phyloP scores from a whole-genome alignment of 1,284 basidiomycete genomes.

The Apiotrichum sp. region DNA sequence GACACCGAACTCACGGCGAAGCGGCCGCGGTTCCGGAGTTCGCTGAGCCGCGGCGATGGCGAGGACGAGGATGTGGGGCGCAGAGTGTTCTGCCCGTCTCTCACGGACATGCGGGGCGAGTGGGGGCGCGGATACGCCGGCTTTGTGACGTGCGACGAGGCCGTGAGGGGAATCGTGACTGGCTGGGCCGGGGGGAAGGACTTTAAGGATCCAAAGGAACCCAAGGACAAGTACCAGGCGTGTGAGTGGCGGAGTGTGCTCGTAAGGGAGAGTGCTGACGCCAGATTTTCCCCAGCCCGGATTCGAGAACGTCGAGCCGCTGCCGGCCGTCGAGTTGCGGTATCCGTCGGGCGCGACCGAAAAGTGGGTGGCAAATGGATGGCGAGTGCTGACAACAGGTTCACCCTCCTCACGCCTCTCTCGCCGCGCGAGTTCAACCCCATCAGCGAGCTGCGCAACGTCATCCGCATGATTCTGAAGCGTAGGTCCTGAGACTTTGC shows the following conservation, averaged over 20 bases:
- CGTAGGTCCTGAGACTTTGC: conserved; percentile 23
- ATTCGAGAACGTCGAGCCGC: conserved; percentile 35
- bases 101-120: conserved; percentile 35
- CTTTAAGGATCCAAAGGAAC: conserved; percentile 10
- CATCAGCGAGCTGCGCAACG: conserved; percentile 43
- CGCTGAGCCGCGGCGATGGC: conserved; percentile 4
- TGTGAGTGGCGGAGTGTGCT: conserved; percentile 8
- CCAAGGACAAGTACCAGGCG: conserved; percentile 14
- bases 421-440: conserved; percentile 47
- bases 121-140: conserved; percentile 37
- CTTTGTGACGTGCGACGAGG: conserved; percentile 35
- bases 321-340: conserved; percentile 43
- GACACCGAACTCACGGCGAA: conserved; percentile 23
- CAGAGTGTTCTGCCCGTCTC: conserved; percentile 26
- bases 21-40: conserved; percentile 7
- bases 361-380: conserved; percentile 24
- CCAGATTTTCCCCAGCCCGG: conserved; percentile 45
- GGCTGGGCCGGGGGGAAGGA: conserved; percentile 29
- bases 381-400: conserved; percentile 15
- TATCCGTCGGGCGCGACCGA: conserved; percentile 47
- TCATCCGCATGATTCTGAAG: conserved; percentile 36
- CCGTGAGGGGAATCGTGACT: conserved; percentile 20
- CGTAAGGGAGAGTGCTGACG: background rate
- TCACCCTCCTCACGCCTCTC: conserved; percentile 40
- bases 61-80: conserved; percentile 20